Evolutionary conservation across 1,139 yeast species (phyloP).

Genomic region (Petasospora fabianii): DNA sequence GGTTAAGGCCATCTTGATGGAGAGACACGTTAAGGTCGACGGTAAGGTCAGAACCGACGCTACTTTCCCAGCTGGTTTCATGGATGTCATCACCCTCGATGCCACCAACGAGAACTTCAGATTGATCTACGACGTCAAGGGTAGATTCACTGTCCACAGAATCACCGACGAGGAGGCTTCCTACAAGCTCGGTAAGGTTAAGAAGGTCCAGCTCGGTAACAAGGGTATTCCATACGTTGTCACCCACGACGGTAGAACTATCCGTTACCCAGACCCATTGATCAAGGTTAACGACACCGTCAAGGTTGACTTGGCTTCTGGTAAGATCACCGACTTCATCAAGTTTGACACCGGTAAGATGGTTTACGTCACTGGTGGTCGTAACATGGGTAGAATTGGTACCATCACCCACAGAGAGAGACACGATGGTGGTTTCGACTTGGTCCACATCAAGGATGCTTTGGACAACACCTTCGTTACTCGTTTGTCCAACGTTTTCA

Average conservation of each 20-base stretch:
- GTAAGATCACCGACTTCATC: conserved; percentile 88
- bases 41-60: conserved; percentile 99
- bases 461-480: conserved; percentile 98
- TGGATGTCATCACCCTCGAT: conserved; percentile 96
- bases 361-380: conserved; percentile 99
- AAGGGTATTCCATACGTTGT: conserved; percentile 97
- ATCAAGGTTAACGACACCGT: conserved; percentile 97
- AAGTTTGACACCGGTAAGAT: conserved; percentile 94
- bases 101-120: conserved; percentile 99
- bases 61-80: conserved; percentile 98
- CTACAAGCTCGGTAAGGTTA: conserved; percentile 96
- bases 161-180: conserved; percentile 97
- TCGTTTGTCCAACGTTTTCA: conserved; percentile 94
- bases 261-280: conserved; percentile 98
- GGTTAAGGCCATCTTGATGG: conserved; percentile 98
- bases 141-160: conserved; percentile 99
- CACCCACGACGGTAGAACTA: conserved; percentile 99
- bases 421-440: conserved; percentile 99
- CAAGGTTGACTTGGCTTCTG: conserved; percentile 92
- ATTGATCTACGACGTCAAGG: conserved; percentile 96
- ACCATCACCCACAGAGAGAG: conserved; percentile 96
- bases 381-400: conserved; percentile 99
- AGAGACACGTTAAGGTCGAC: conserved; percentile 98
- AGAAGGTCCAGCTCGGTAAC: conserved; percentile 97
- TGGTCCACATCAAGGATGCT: conserved; percentile 97